Evolutionary conservation across 768 basidiomycete species (phyloP), one percentile per base, ranked within the genome.

Genomic region (Phaeotremella skinneri): DNA sequence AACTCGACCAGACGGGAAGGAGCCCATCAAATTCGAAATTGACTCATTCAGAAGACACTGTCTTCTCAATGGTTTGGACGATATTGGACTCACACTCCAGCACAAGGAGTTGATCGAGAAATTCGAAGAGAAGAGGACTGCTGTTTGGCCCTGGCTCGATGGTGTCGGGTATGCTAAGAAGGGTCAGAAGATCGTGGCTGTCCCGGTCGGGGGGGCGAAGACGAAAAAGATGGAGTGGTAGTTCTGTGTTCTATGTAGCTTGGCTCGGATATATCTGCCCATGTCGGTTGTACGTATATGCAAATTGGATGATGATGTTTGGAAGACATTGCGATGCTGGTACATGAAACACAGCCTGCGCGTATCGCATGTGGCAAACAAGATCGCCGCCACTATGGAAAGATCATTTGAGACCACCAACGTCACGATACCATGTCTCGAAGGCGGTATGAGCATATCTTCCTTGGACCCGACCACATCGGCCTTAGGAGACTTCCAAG

Each of bases 21-120:
- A 69, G 70, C 75, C 87, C 20, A 85, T 96, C 62, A 56, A 82
- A 41, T 99, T 99, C 80, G 81, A 82, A 37, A 85, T 87, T 49
- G 96, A 99, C 78, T 79, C 87, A 0, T 99, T 98, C 87, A 83
- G 93, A 62, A 81, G 90, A 55, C 90, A 94, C 74, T 93, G 96
- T 76, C 79, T 99, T 76, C 76, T 99, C 78, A 92, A 99, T 70
- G 96, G 96, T 30, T 80, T 98, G 64, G 96, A 99, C 76, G 96
- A 97, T 72, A 94, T 99, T 63, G 92, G 88, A 42, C 80, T 99
- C 78, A 99, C 96, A 43, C 80, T 99, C 81, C 86, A 90, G 76
- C 86, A 85, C 74, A 85, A 81, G 30, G 79, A 79, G 9, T 76
- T 81, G n/a, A 96, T 99, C 64, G 80, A 82, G 59, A 67, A 76